phyloP scores from a whole-genome alignment of 1,139 yeast genomes.

The Sugiyamaella castrensis region DNA sequence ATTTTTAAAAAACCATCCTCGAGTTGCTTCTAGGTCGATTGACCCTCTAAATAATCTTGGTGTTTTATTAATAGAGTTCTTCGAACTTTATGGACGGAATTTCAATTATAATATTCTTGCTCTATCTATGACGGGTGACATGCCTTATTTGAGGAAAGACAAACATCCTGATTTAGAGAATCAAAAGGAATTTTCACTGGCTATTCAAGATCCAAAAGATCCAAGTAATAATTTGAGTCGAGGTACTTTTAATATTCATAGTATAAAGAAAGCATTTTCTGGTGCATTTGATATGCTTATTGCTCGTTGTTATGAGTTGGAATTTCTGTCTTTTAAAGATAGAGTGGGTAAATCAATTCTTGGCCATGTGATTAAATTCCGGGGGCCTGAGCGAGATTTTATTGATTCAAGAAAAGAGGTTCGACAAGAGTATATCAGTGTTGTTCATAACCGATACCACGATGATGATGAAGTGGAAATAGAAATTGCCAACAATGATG shows the following conservation, averaged over 20 bases:
- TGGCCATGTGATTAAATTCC: conserved; percentile 75
- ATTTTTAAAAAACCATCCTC: conserved; percentile 74
- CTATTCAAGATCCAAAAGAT: conserved; percentile 91
- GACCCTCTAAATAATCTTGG: conserved; percentile 77
- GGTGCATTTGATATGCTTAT: conserved; percentile 85
- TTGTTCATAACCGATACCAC: too few species aligned
- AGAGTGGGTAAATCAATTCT: conserved; percentile 71
- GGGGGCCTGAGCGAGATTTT: conserved; percentile 75
- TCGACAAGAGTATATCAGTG: conserved; percentile 1
- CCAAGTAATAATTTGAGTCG: conserved; percentile 76
- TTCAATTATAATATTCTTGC: conserved; percentile 78
- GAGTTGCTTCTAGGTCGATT: conserved; percentile 64
- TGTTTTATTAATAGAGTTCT: conserved; percentile 82
- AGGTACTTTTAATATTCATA: conserved; percentile 78
- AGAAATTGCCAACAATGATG: background rate
- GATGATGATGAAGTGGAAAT: too few species aligned
- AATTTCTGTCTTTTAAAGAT: conserved; percentile 57
- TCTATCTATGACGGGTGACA: conserved; percentile 41
- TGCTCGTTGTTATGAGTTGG: conserved; percentile 39
- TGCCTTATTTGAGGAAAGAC: conserved; percentile 57
- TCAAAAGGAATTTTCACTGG: conserved; percentile 61
- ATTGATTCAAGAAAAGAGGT: conserved; percentile 57
- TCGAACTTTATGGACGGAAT: conserved; percentile 90
- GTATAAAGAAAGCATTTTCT: conserved; percentile 80
- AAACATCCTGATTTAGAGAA: conserved; percentile 55